A percentile compares a stretch with the other conserved stretches of the same genome.
Conservation (phyloP, 495 filamentous ascomycete species). For the Neurospora sp. region DNA sequence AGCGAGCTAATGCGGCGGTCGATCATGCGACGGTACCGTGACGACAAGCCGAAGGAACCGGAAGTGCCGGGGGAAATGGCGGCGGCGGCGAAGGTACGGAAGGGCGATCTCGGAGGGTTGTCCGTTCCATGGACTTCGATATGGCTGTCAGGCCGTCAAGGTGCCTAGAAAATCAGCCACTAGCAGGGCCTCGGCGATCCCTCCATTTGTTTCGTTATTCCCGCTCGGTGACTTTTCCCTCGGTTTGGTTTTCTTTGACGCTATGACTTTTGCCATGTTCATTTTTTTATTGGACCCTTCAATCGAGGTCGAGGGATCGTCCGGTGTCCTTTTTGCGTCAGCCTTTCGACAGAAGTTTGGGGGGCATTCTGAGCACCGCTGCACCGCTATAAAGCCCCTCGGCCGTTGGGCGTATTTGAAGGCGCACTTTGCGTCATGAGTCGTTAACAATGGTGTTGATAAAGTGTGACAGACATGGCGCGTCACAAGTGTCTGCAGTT, state of each 20-base stretch:
- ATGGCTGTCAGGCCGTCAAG: background rate
- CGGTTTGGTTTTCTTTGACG: background rate
- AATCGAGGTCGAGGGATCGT: too few relatives aligned
- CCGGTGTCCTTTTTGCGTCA: background rate
- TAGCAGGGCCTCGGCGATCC: background rate
- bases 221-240: background rate
- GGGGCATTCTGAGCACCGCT: background rate
- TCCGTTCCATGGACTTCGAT: background rate
- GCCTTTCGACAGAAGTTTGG: background rate
- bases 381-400: background rate
- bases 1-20: background rate
- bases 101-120: background rate
- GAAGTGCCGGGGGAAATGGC: background rate
- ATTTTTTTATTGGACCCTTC: background rate
- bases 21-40: background rate
- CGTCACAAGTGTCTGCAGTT: background rate
- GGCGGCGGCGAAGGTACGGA: background rate
- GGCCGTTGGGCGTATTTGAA: background rate
- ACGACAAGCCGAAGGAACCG: background rate
- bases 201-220: background rate
- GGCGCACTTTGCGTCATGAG: background rate
- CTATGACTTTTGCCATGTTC: background rate
- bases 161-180: background rate
- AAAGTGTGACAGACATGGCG: background rate
- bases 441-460: background rate